Conservation (phyloP, 164 flowering plant species). For the Protea cynaroides region DNA sequence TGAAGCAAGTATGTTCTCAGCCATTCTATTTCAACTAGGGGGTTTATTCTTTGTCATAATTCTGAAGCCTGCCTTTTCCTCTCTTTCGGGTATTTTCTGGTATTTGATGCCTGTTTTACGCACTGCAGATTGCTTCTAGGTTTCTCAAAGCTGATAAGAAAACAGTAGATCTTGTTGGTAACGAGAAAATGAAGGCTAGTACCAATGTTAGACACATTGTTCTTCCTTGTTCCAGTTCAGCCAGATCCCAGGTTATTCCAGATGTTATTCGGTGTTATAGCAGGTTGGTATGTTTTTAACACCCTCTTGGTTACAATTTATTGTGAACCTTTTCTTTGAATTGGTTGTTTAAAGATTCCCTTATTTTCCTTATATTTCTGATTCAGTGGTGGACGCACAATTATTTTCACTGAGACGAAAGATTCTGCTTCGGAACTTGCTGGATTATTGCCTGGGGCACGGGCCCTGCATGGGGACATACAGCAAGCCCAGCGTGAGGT, state of each 20-base stretch:
- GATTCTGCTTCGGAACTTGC: conserved; percentile 70
- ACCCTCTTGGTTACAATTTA: not conserved
- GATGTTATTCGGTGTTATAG: conserved; percentile 84
- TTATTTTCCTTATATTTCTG: not conserved
- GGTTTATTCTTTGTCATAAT: not conserved
- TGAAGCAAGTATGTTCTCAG: conserved; percentile 49
- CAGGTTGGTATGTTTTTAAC: conserved; percentile 40
- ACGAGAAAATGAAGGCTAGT: conserved; percentile 95
- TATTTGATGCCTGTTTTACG: conserved; percentile 3
- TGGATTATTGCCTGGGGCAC: conserved; percentile 69
- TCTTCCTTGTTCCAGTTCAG: conserved; percentile 70
- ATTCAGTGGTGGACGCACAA: conserved; percentile 80
- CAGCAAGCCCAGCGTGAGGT: conserved; percentile 88
- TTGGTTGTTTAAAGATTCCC: not conserved
- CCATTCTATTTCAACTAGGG: not conserved
- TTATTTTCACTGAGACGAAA: conserved; percentile 84
- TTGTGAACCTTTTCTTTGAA: not conserved
- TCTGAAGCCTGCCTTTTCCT: not conserved
- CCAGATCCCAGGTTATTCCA: conserved; percentile 74
- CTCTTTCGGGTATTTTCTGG: too few relatives aligned
- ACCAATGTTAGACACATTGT: conserved; percentile 76
- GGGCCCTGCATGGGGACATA: conserved; percentile 91
- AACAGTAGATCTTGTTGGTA: conserved; percentile 89
- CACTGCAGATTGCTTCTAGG: conserved; percentile 55
- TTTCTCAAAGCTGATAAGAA: conserved; percentile 71